Percentiles rank a stretch among this genome's conserved stretches.
phyloP scores from a whole-genome alignment of 1,284 basidiomycete genomes.

The Puccinia horiana region DNA sequence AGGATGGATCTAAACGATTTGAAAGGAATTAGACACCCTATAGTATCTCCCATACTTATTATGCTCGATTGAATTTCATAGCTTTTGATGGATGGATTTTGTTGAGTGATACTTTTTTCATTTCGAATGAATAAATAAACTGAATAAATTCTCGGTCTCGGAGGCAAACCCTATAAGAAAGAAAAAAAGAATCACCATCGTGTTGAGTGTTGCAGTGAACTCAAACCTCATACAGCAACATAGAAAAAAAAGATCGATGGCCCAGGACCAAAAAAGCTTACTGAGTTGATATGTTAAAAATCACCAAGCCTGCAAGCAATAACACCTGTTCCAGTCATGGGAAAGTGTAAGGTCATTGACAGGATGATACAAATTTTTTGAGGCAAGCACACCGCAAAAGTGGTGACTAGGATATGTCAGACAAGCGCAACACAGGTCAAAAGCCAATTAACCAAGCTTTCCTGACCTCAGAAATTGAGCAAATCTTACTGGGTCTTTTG shows the following conservation, averaged over 20 bases:
- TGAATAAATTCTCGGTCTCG: background rate
- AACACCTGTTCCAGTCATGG: background rate
- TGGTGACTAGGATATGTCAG: background rate
- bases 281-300: constrained; percentile 7
- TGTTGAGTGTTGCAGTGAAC: background rate
- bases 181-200: background rate
- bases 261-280: background rate
- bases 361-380: background rate
- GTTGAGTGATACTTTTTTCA: background rate
- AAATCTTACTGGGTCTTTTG: constrained; percentile 13
- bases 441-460: background rate
- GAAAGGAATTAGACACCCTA: background rate
- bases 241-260: background rate
- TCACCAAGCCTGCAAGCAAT: background rate
- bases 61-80: background rate
- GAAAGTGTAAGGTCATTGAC: background rate
- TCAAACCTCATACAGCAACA: no score
- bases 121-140: background rate
- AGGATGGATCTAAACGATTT: constrained; percentile 2
- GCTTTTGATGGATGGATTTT: background rate
- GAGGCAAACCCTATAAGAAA: background rate
- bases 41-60: no score
- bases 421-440: background rate
- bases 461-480: background rate
- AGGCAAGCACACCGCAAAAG: background rate